A percentile compares a stretch with the other conserved stretches of the same genome.
phyloP scores from a whole-genome alignment of 2,329 filamentous ascomycete species.

The Pseudogymnoascus sp. region DNA sequence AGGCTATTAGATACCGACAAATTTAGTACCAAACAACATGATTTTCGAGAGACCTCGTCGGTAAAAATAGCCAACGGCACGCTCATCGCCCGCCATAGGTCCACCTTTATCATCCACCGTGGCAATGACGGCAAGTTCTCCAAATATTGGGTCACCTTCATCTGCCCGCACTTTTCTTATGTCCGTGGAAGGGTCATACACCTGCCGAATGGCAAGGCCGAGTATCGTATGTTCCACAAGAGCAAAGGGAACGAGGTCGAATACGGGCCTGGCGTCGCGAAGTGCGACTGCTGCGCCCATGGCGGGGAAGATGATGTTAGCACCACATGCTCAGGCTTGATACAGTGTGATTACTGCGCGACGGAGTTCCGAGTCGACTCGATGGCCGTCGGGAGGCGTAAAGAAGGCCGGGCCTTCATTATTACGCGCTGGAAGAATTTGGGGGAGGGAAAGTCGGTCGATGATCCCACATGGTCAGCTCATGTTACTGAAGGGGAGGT shows the following conservation, averaged over 20 bases:
- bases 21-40: background rate
- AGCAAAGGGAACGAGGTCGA: background rate
- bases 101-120: background rate
- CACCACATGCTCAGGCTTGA: background rate
- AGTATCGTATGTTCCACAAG: background rate
- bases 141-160: background rate
- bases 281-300: background rate
- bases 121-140: background rate
- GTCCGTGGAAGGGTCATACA: background rate
- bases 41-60: background rate
- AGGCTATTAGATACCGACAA: background rate
- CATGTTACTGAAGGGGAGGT: background rate
- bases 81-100: background rate
- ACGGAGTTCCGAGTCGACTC: background rate
- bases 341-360: background rate
- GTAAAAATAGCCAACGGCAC: background rate
- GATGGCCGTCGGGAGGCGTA: background rate
- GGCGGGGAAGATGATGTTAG: background rate
- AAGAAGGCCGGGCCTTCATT: background rate
- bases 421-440: background rate
- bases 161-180: background rate
- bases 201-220: background rate
- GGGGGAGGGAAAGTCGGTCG: background rate
- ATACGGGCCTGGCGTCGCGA: background rate
- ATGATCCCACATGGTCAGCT: background rate